A percentile compares a stretch with the other conserved stretches of the same genome.
Conservation (phyloP, 2,329 filamentous ascomycete genomes). For the Eutypa lata region DNA sequence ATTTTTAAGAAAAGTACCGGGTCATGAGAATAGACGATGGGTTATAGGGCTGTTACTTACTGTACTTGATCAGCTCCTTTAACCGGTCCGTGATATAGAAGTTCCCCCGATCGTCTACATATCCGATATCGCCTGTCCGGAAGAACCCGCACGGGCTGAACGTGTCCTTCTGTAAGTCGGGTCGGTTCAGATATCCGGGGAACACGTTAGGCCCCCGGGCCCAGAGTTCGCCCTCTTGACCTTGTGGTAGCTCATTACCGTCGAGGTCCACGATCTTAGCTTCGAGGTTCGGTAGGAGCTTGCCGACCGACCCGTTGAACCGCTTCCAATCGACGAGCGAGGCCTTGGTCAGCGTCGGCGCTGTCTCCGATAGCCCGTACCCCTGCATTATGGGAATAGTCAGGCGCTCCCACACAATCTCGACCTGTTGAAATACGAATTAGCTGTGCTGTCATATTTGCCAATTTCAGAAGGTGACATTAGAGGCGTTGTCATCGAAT, state of each 20-base stretch:
- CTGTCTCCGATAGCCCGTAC: slow-evolving; percentile 86
- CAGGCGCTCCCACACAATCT: slow-evolving; percentile 70
- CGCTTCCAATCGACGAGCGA: slow-evolving; percentile 72
- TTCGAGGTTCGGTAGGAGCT: slow-evolving; percentile 73
- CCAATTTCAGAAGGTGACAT: no score
- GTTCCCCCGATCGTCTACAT: slow-evolving; percentile 72
- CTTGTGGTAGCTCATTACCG: slow-evolving; percentile 53
- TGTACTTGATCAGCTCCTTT: slow-evolving; percentile 64
- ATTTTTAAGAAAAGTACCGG: no score
- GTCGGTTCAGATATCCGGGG: slow-evolving; percentile 73
- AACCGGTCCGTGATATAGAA: slow-evolving; percentile 88
- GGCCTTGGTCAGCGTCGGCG: slow-evolving; percentile 74
- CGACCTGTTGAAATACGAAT: slow-evolving; percentile 34
- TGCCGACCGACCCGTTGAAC: slow-evolving; percentile 75
- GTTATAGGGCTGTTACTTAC: no score
- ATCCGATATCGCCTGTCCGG: slow-evolving; percentile 84
- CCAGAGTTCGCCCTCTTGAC: slow-evolving; percentile 68
- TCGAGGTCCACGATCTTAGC: slow-evolving; percentile 74
- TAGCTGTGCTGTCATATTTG: background rate
- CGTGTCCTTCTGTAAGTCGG: slow-evolving; percentile 65
- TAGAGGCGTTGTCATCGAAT: no score
- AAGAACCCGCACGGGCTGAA: slow-evolving; percentile 80
- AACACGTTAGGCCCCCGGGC: slow-evolving; percentile 79
- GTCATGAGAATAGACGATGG: no score
- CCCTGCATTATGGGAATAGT: slow-evolving; percentile 85